phyloP scores from a whole-genome alignment of 2,329 filamentous ascomycete species.

The Apiospora aurea region DNA sequence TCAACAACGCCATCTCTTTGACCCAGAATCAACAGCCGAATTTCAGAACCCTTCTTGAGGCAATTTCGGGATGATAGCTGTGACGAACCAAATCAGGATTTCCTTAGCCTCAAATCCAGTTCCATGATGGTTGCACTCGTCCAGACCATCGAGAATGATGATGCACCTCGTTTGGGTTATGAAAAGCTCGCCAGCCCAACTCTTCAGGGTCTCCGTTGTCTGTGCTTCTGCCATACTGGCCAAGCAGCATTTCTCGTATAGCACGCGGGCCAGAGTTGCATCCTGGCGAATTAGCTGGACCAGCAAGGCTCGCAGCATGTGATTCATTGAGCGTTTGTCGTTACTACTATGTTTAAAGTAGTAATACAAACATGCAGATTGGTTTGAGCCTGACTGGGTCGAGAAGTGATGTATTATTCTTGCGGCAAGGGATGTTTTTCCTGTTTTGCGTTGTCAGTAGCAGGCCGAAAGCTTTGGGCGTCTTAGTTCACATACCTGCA shows the following conservation, averaged over 20 bases:
- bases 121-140: background rate
- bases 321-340: slow-evolving; percentile 23
- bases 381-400: background rate
- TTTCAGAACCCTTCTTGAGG: background rate
- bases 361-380: slow-evolving; percentile 25
- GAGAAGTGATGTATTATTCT: background rate
- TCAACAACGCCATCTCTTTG: slow-evolving; percentile 6
- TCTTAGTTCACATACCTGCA: background rate
- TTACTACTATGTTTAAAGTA: slow-evolving; percentile 28
- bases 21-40: background rate
- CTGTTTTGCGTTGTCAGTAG: background rate
- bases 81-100: background rate
- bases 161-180: background rate
- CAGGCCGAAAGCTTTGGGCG: background rate
- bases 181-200: background rate
- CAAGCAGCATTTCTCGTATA: background rate
- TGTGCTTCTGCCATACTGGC: background rate
- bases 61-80: background rate
- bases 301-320: slow-evolving; percentile 28
- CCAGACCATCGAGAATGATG: background rate
- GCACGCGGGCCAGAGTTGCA: background rate
- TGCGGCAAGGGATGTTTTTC: background rate
- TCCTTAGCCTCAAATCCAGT: background rate
- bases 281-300: background rate
- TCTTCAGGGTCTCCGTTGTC: background rate